Base-by-base conservation (phyloP, 2,329 filamentous ascomycete species). In the Verticillium nonalfalfae region DNA sequence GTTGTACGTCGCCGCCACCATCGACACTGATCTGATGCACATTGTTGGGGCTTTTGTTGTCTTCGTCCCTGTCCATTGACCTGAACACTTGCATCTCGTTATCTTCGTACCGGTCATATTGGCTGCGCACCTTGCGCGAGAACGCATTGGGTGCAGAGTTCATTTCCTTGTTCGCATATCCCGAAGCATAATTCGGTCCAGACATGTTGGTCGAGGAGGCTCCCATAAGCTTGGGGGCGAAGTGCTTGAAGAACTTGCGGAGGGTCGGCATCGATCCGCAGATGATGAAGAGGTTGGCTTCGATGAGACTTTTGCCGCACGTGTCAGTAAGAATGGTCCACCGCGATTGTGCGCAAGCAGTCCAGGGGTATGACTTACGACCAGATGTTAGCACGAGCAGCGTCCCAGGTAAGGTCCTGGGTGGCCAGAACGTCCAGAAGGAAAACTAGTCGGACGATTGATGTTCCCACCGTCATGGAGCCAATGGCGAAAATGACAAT, bases 401-500 rank as follows among this genome's bases (percentile, higher is more conserved):
- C 59, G 45, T 65, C 63, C 63, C 63, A 65, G 0, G 62, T 60
- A 5, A 56, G 56, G 15, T 65, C 63, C 9, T 9, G 33, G 33
- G 59, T 63, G 9, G 26, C 54, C 1, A 65, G 40, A 1, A 65
- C 56, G 1, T 40, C 58, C 6, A 62, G 60, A 0, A 65, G 60
- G 15, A 59, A 61, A 3, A 61, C 38, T 1, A 65, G 21, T 5
- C 62, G 60, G 11, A 63, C 13, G 15, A 65, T 31, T 2, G 63
- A 62, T 7, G 63, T 65, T 18, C 58, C 58, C 6, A 62, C 50
- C 4, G 63, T 65, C 66, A 72, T 38, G 1, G 68, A 75, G 18
- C 78, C 79, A 10, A 82, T 69, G 4, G 74, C 76, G 57, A 83
- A 81, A 26, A 82, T 76, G 0, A 73, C 63, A 1, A 75, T 68